Conservation (phyloP, 148 eudicot genomes). For the Rhododendron henanense region DNA sequence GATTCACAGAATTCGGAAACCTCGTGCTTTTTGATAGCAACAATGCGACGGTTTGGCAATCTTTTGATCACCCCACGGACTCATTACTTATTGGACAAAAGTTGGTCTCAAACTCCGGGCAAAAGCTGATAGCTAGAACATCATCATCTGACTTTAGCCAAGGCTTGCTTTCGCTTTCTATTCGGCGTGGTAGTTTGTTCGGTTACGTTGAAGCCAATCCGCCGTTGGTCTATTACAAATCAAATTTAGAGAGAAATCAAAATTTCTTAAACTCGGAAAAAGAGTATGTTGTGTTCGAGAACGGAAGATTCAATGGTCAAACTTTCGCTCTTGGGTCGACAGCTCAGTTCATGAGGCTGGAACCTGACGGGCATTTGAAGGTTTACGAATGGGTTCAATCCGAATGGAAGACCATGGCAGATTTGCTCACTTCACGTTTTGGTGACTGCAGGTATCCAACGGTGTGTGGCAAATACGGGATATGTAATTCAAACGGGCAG, state of each 20-base stretch:
- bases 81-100: slow-evolving; percentile 28
- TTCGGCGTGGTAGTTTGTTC: neutral
- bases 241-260: neutral
- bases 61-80: slow-evolving; percentile 38
- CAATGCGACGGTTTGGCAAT: slow-evolving; percentile 23
- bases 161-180: slow-evolving; percentile 1
- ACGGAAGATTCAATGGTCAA: slow-evolving; percentile 2
- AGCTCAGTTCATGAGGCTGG: slow-evolving; percentile 25
- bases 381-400: slow-evolving; percentile 21
- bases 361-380: slow-evolving; percentile 28
- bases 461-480: slow-evolving; percentile 24
- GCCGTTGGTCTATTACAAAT: neutral
- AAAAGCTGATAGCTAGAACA: slow-evolving; percentile 20
- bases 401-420: slow-evolving; percentile 10
- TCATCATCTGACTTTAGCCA: slow-evolving; percentile 12
- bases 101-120: slow-evolving; percentile 6
- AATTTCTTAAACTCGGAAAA: too few relatives aligned
- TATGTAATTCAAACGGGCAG: slow-evolving; percentile 20
- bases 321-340: slow-evolving; percentile 4
- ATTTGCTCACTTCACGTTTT: slow-evolving; percentile 4
- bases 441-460: slow-evolving; percentile 26
- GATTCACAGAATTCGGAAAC: slow-evolving; percentile 26
- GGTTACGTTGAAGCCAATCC: slow-evolving; percentile 9
- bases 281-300: neutral
- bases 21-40: slow-evolving; percentile 22